Evolutionary conservation across 805 yeast genomes (phyloP).

Genomic region (Aciculoconidium aculeatum): DNA sequence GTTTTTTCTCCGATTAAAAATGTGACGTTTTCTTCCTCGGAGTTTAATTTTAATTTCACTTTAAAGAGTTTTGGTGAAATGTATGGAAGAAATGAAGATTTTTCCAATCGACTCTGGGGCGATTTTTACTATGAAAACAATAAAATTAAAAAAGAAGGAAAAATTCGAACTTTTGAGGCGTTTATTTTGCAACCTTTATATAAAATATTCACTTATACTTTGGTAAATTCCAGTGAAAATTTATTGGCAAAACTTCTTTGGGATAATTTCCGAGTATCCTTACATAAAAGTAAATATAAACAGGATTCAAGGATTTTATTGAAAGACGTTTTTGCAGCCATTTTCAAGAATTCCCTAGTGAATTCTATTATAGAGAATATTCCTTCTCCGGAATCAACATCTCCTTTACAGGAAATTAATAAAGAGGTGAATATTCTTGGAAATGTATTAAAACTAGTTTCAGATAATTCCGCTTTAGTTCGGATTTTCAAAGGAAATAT

Average conservation of each 20-base stretch:
- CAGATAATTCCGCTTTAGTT: conserved; percentile 53
- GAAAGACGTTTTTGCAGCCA: conserved; percentile 43
- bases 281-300: conserved; percentile 36
- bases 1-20: conserved; percentile 61
- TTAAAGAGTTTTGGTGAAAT: conserved; percentile 56
- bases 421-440: conserved; percentile 11
- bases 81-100: conserved; percentile 31
- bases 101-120: conserved; percentile 72
- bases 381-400: conserved; percentile 18
- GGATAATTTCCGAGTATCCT: conserved; percentile 40
- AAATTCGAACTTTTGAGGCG: conserved; percentile 45
- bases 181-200: conserved; percentile 77
- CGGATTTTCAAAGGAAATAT: conserved; percentile 61
- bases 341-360: conserved; percentile 57
- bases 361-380: conserved; percentile 35
- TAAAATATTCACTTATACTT: conserved; percentile 57
- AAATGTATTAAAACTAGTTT: conserved; percentile 44
- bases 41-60: conserved; percentile 59
- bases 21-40: conserved; percentile 70
- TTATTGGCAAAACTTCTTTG: conserved; percentile 41
- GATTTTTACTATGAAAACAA: conserved; percentile 49
- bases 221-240: conserved; percentile 41
- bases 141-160: conserved; percentile 36
- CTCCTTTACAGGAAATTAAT: conserved; percentile 20
- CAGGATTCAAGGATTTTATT: conserved; percentile 58